Evolutionary conservation across 2,329 filamentous ascomycete species (phyloP).

Genomic region (Curvularia lunata): DNA sequence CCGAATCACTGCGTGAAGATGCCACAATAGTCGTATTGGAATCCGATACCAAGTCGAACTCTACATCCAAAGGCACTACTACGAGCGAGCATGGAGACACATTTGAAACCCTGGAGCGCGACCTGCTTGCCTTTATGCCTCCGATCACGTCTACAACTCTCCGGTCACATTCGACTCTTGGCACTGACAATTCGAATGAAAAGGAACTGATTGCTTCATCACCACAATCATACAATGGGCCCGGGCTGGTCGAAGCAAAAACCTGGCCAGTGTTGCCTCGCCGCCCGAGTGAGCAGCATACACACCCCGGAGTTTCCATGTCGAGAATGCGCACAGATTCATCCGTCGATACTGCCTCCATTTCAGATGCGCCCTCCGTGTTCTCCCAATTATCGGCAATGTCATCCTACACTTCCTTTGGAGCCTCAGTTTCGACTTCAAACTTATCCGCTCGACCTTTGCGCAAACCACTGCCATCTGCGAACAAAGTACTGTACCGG

Average conservation of each 20-base stretch:
- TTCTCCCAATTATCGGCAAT: conserved; percentile 24
- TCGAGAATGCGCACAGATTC: conserved; percentile 13
- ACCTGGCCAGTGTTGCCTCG: conserved; percentile 29
- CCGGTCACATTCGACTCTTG: conserved; percentile 1
- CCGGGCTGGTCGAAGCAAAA: neutral
- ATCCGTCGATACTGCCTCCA: conserved; percentile 20
- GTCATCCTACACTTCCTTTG: conserved; percentile 26
- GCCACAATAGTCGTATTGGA: neutral
- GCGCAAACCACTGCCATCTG: conserved; percentile 23
- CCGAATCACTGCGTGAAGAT: conserved; percentile 14
- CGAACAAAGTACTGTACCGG: conserved; percentile 20
- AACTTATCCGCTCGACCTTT: conserved; percentile 6
- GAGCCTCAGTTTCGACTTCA: conserved; percentile 6
- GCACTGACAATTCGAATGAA: neutral
- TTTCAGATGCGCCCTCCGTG: conserved; percentile 12
- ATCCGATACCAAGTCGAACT: neutral
- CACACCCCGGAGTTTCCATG: neutral
- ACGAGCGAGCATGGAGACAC: conserved; percentile 12
- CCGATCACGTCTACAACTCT: conserved; percentile 17
- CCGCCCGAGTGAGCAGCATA: conserved; percentile 19
- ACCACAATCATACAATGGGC: conserved; percentile 17
- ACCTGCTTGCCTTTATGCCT: conserved; percentile 27
- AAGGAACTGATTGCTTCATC: conserved; percentile 8
- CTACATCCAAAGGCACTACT: neutral
- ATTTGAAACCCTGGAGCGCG: conserved; percentile 24